Conservation (phyloP, 208 protist species). For the Leishmania gerbilli region DNA sequence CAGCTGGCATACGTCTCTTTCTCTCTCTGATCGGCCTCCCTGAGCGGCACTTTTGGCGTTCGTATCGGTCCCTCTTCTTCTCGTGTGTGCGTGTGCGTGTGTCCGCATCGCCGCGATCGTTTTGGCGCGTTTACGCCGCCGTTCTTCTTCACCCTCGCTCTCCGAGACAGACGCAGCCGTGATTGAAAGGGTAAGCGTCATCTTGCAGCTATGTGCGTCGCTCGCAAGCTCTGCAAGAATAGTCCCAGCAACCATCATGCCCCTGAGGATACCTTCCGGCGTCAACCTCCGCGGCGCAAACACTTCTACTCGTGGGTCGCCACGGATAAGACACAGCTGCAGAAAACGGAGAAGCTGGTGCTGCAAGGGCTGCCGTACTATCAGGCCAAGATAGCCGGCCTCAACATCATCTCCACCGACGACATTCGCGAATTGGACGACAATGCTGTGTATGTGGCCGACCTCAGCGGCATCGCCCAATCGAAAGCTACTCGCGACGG, state of each 20-base stretch:
- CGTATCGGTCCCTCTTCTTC: no score
- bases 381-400: conserved; percentile 32
- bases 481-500: neutral
- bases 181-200: neutral
- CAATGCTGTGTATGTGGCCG: neutral
- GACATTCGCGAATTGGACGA: conserved; percentile 33
- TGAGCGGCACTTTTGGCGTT: neutral
- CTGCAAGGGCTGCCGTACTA: conserved; percentile 37
- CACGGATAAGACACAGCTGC: conserved; percentile 37
- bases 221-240: neutral
- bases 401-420: conserved; percentile 68
- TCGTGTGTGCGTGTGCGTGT: neutral
- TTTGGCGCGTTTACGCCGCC: neutral
- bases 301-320: conserved; percentile 46
- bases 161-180: neutral
- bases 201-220: neutral
- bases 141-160: neutral
- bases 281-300: conserved; percentile 28
- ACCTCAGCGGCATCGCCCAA: neutral
- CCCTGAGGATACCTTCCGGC: neutral
- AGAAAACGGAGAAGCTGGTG: conserved; percentile 29
- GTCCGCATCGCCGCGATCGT: neutral
- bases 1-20: neutral
- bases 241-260: neutral
- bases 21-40: neutral